Percentiles rank a stretch among this genome's conserved stretches.
Evolutionary conservation across 1,284 basidiomycete genomes (phyloP).

Genomic region (Cutaneotrichosporon cutaneum): DNA sequence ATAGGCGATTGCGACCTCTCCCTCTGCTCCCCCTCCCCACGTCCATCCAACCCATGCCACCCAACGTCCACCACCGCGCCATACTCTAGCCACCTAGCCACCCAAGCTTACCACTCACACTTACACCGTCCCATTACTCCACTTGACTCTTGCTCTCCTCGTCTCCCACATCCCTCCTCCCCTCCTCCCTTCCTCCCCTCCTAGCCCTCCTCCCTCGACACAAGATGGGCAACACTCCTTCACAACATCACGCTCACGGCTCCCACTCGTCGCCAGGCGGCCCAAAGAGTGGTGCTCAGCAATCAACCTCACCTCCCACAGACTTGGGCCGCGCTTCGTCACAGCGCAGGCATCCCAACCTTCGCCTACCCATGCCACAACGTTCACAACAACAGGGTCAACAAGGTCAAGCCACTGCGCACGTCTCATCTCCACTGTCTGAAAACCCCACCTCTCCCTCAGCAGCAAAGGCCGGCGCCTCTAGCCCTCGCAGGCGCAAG

Average conservation of each 20-base stretch:
- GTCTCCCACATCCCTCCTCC: not conserved
- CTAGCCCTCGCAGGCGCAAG: constrained; percentile 47
- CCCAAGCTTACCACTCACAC: too few species aligned
- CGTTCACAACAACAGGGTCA: constrained; percentile 23
- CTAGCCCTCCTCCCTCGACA: too few species aligned
- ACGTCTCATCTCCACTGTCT: constrained; percentile 32
- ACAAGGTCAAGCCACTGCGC: not conserved
- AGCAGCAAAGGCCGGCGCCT: constrained; percentile 28
- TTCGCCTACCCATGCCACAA: constrained; percentile 47
- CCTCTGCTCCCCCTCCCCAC: too few species aligned
- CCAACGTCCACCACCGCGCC: too few species aligned
- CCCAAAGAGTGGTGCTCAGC: constrained; percentile 6
- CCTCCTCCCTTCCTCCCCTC: too few species aligned
- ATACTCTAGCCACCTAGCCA: too few species aligned
- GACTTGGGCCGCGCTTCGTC: constrained; percentile 23
- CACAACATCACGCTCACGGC: constrained; percentile 34
- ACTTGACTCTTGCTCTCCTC: not conserved
- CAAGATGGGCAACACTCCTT: constrained; percentile 50
- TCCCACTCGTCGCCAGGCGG: constrained; percentile 24
- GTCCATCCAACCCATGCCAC: too few species aligned
- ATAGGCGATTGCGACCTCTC: too few species aligned
- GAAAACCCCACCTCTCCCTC: constrained; percentile 48
- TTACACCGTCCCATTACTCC: too few species aligned
- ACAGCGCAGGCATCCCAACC: constrained; percentile 34
- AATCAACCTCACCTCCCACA: not conserved